phyloP scores from a whole-genome alignment of 116 monocot species.

The Posidonia oceanica region DNA sequence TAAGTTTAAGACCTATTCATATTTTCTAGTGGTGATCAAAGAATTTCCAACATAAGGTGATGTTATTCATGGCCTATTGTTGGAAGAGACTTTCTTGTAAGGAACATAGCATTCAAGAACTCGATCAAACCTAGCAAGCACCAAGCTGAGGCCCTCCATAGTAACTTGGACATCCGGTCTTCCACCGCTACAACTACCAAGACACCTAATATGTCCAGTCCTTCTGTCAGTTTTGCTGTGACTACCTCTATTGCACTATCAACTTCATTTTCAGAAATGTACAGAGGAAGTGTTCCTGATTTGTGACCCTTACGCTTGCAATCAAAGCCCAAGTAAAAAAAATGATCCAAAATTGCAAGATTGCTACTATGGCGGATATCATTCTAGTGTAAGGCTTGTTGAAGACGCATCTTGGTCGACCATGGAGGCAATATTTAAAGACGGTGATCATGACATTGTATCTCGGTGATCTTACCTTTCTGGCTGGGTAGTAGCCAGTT shows the following conservation, averaged over 20 bases:
- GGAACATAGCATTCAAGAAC: constrained; percentile 30
- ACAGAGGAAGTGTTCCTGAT: constrained; percentile 16
- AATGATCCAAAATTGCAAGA: constrained; percentile 19
- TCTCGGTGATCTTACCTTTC: constrained; percentile 15
- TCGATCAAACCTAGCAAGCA: constrained; percentile 12
- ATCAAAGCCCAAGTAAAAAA: constrained; percentile 17
- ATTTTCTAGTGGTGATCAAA: no score
- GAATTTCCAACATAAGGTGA: no score
- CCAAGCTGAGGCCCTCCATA: constrained; percentile 24
- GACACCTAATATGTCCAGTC: constrained; percentile 36
- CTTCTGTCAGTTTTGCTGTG: constrained; percentile 24
- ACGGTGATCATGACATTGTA: constrained; percentile 19
- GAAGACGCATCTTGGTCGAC: constrained; percentile 22
- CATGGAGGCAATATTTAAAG: constrained; percentile 22
- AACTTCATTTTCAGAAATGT: constrained; percentile 32
- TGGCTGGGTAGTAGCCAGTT: constrained; percentile 15
- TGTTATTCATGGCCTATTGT: constrained; percentile 7
- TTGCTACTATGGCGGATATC: constrained; percentile 19
- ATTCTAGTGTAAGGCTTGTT: constrained; percentile 11
- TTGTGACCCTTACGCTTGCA: constrained; percentile 24
- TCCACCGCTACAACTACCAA: constrained; percentile 24
- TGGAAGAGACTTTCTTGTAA: constrained; percentile 22
- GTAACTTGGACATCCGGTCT: constrained; percentile 17
- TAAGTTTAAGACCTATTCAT: no score
- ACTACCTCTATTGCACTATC: constrained; percentile 27